These are phyloP conservation scores for Prunus persica DNA, from an alignment of 306 rosid genomes.

Conservation along the genomic window DNA sequence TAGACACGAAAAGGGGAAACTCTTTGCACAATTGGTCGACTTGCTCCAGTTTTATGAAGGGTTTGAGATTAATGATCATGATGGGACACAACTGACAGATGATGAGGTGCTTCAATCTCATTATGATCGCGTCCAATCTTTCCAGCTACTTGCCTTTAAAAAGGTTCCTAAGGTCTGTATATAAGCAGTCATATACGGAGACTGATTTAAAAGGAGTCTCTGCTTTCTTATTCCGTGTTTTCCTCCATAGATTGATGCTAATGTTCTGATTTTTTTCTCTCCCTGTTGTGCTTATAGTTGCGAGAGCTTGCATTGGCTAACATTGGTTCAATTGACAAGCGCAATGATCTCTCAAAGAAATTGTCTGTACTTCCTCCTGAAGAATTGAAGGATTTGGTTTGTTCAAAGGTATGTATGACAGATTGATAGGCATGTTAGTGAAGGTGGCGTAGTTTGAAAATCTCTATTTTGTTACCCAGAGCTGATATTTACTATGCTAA, in stretches of 20 bases:
- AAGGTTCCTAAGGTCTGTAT: conserved; percentile 72
- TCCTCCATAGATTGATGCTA: neutral
- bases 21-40: conserved; percentile 93
- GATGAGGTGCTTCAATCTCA: conserved; percentile 92
- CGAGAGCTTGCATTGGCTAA: conserved; percentile 77
- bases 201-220: conserved; percentile 2
- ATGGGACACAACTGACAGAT: conserved; percentile 83
- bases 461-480: neutral
- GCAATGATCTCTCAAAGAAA: conserved; percentile 83
- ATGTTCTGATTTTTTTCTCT: conserved; percentile 12
- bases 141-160: conserved; percentile 85
- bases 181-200: conserved; percentile 3
- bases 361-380: conserved; percentile 67
- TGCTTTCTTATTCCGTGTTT: neutral
- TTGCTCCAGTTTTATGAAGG: conserved; percentile 90
- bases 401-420: conserved; percentile 68
- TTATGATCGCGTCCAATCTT: conserved; percentile 77
- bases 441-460: neutral
- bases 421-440: neutral
- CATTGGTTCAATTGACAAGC: conserved; percentile 86
- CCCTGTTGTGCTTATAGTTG: conserved; percentile 50
- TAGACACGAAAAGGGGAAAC: conserved; percentile 87
- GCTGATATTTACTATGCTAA: neutral
- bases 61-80: conserved; percentile 95
- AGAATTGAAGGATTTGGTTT: conserved; percentile 83